phyloP scores from a whole-genome alignment of 305 asterid species.

The Withania somnifera region DNA sequence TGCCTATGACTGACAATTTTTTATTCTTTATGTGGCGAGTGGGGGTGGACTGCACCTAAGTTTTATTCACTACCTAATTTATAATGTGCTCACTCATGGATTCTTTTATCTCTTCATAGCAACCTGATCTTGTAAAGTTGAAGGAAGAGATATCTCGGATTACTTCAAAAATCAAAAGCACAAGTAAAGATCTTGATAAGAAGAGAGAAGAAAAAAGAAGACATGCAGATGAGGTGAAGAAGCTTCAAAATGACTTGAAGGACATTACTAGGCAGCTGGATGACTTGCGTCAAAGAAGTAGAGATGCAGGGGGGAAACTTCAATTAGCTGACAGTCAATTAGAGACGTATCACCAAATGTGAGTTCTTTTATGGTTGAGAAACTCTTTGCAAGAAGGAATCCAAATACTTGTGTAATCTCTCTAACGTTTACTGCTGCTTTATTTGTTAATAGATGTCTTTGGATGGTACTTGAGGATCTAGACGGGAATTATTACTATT shows the following conservation, averaged over 20 bases:
- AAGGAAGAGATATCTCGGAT: conserved; percentile 87
- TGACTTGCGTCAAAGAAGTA: conserved; percentile 66
- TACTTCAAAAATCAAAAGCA: conserved; percentile 62
- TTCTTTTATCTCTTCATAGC: conserved; percentile 39
- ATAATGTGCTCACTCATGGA: neutral
- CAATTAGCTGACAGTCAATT: conserved; percentile 94
- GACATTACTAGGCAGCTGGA: conserved; percentile 77
- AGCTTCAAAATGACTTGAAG: conserved; percentile 72
- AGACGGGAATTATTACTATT: neutral
- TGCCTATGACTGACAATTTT: neutral
- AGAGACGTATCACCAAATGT: conserved; percentile 92
- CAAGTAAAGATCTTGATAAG: conserved; percentile 66
- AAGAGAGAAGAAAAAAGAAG: conserved; percentile 69
- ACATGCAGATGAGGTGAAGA: conserved; percentile 61
- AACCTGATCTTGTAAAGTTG: conserved; percentile 79
- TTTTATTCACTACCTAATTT: neutral
- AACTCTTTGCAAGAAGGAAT: neutral
- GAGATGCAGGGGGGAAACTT: conserved; percentile 82
- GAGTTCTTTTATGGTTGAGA: conserved; percentile 19
- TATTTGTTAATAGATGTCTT: neutral
- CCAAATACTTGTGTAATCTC: neutral
- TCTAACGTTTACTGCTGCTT: neutral
- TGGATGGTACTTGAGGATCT: neutral
- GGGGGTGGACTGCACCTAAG: neutral
- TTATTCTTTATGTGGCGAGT: neutral